Evolutionary conservation across 2,329 filamentous ascomycete genomes (phyloP).

Genomic region (Delphinella strobiligena): DNA sequence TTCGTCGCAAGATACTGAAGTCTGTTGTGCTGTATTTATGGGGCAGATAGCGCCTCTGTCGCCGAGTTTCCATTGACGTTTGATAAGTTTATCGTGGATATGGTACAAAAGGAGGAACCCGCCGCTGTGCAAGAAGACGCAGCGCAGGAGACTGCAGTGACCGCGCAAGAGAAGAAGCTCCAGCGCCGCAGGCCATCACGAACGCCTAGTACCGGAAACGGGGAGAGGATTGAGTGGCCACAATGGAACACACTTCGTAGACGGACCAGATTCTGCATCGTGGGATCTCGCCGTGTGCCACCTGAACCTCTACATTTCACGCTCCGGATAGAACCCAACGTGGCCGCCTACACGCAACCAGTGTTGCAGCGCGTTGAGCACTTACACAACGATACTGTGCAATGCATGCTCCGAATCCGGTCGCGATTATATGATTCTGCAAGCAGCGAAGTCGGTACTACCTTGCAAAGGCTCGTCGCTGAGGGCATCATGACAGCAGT

Average conservation of each 20-base stretch:
- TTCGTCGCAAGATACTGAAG: too few relatives aligned
- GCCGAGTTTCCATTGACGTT: too few relatives aligned
- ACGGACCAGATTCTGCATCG: not conserved
- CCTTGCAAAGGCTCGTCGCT: not conserved
- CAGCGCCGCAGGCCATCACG: not conserved
- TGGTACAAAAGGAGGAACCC: too few relatives aligned
- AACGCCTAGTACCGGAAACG: not conserved
- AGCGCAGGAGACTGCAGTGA: too few relatives aligned
- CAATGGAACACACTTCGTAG: not conserved
- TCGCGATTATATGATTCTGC: not conserved
- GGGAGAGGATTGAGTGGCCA: not conserved
- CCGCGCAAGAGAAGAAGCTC: not conserved
- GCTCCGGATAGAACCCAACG: not conserved
- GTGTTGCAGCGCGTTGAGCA: not conserved
- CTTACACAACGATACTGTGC: not conserved
- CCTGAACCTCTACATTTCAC: not conserved
- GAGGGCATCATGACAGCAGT: not conserved
- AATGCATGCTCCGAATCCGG: not conserved
- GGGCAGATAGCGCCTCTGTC: too few relatives aligned
- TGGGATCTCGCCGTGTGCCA: not conserved
- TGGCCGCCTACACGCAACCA: not conserved
- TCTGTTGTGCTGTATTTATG: too few relatives aligned
- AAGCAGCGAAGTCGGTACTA: not conserved
- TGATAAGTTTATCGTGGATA: too few relatives aligned
- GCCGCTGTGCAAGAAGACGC: too few relatives aligned